Base-by-base conservation (phyloP, 257 asterid species). In the Solanum tacnaense region DNA sequence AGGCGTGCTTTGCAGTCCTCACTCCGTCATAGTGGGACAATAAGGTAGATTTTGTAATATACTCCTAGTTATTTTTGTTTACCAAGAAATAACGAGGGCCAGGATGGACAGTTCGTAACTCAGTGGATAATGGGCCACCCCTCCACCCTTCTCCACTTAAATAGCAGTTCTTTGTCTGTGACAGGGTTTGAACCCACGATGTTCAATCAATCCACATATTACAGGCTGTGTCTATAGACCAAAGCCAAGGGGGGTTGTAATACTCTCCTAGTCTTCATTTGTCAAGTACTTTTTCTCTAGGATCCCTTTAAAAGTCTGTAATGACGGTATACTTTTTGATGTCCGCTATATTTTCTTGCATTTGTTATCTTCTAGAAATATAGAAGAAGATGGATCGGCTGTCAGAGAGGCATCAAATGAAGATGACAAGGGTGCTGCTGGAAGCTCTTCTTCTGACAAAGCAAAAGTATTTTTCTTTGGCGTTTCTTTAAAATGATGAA, bases 1-100 rank as follows among this genome's bases (percentile, higher is more conserved):
- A 96, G 99, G 89, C 98, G 99, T 86, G 98, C 94, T 84, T 90
- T 97, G 92, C 98, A 96, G 87, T 90, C 94, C 87, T 92, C 98
- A 86, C 93, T 97, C 25, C 98, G 98, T 84, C 99, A 92, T 84
- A 95, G 98, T 91, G 99, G 96, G 89, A 94, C 98, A 25, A 84
- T 95, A 58, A 94, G 93, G 99, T 96, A 88, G 75, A 58, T 74
- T 58, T 13, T 86, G 41, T 88, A 75, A 67, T 72, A 56, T 78
- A 81, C 70, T 81, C 41, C 39, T 81, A 46, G 68, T 29, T 81
- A 25, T 27, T 44, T 79, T 79, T 79, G 85, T 25, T 44, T 27
- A 79, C 36, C 5, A 60, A 44, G 65, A 79, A 44, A 25, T 49
- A 25, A 9, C 27, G 18, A 25, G 85, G 84, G 39, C n/a, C 58